Conservation (phyloP, 1,139 yeast genomes). For the Meyerozyma sp. region DNA sequence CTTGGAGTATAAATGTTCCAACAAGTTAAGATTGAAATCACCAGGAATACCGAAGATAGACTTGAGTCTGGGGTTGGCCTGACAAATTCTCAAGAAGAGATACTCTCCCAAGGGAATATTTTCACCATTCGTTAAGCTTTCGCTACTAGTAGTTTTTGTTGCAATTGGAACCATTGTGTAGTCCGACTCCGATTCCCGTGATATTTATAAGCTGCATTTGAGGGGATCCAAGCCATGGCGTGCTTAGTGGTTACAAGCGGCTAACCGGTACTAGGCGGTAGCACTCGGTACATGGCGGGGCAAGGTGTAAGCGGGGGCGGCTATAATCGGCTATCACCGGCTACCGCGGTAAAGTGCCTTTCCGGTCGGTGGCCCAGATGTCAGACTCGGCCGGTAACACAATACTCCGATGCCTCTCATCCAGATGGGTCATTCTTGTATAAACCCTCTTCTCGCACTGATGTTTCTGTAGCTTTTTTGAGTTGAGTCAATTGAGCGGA, state of each 20-base stretch:
- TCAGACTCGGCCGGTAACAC: not conserved
- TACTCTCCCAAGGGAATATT: slow-evolving; percentile 34
- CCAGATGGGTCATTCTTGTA: too few relatives aligned
- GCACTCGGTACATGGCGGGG: slow-evolving; percentile 1
- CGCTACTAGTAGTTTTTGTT: not conserved
- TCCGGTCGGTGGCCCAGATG: not conserved
- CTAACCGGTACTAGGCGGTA: not conserved
- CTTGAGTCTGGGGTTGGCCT: slow-evolving; percentile 31
- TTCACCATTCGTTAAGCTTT: not conserved
- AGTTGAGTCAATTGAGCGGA: not conserved
- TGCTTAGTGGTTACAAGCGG: not conserved
- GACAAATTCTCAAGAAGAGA: slow-evolving; percentile 29
- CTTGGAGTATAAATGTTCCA: slow-evolving; percentile 31
- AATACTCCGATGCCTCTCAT: not conserved
- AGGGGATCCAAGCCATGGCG: not conserved
- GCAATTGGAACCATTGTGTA: slow-evolving; percentile 1
- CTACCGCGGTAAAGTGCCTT: not conserved
- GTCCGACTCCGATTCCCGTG: not conserved
- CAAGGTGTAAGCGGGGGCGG: not conserved
- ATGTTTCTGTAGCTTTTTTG: not conserved
- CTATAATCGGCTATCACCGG: not conserved
- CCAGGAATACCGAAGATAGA: slow-evolving; percentile 39
- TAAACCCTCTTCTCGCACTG: too few relatives aligned
- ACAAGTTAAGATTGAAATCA: slow-evolving; percentile 34
- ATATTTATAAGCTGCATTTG: not conserved